Percentiles rank a stretch among this genome's conserved stretches.
phyloP scores from a whole-genome alignment of 164 flowering plant species.

The Saururus chinensis region DNA sequence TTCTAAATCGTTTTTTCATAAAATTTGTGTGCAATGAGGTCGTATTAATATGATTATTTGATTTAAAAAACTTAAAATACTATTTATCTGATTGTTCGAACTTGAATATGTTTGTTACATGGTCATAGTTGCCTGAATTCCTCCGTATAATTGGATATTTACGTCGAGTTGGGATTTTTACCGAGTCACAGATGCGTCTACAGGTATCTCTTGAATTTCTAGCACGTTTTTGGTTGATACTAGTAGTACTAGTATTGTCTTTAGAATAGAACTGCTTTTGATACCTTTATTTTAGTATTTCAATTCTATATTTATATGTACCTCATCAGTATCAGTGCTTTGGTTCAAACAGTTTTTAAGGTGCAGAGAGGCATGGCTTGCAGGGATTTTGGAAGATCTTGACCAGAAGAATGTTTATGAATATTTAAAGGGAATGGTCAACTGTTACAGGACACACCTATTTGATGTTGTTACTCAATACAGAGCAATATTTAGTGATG shows the following conservation, averaged over 20 bases:
- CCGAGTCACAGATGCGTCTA: conserved; percentile 88
- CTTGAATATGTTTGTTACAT: too few relatives aligned
- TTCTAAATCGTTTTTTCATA: too few relatives aligned
- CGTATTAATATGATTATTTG: too few relatives aligned
- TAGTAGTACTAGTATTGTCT: too few relatives aligned
- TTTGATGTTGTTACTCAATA: conserved; percentile 98
- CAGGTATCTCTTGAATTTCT: conserved; percentile 38
- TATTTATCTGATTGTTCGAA: too few relatives aligned
- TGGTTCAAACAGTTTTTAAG: conserved; percentile 61
- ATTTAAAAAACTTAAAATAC: too few relatives aligned
- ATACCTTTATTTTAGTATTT: neutral
- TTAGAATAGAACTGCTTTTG: too few relatives aligned
- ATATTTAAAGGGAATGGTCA: conserved; percentile 85
- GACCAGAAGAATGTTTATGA: conserved; percentile 94
- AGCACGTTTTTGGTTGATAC: neutral
- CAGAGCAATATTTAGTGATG: conserved; percentile 93
- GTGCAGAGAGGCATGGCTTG: conserved; percentile 95
- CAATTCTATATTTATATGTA: neutral
- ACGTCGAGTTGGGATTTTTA: conserved; percentile 96
- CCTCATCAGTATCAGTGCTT: neutral
- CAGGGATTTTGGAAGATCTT: conserved; percentile 85
- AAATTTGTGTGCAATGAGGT: too few relatives aligned
- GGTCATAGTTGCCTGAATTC: conserved; percentile 82
- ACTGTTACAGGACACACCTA: conserved; percentile 82
- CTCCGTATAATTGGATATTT: conserved; percentile 90